Base-by-base conservation (phyloP, 768 basidiomycete genomes). In the Hemileccinum rubropunctum region DNA sequence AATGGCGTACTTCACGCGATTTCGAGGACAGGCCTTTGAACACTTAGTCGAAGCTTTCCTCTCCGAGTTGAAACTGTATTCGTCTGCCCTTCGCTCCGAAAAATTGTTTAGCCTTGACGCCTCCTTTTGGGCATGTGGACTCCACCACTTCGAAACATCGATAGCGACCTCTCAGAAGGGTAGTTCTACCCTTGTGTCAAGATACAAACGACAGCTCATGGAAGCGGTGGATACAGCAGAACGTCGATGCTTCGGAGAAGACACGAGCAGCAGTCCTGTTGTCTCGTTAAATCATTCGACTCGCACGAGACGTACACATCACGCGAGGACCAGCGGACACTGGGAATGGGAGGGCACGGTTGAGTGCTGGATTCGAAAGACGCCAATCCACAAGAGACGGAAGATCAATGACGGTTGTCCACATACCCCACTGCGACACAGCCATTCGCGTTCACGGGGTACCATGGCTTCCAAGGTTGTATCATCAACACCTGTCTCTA, bases 161-260 rank as follows among this genome's bases (percentile, higher is more conserved):
- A 48, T 67, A 36, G 50, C 58, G 18, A 50, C 45, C 27, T 42
- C 59, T 32, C 59, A 63, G 47, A 61, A 61, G 43, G 60, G 48
- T 35, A 46, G 45, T 39, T 54, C 57, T 38, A 37, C 55, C 12
- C 60, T 65, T 35, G 53, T 74, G 40, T 64, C 66, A 45, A 54
- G 57, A 27, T 71, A 74, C 53, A 72, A 73, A n/a, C 61, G 60
- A 27, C 58, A 70, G 42, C 59, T 82, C 15, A 74, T 81, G 46
- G 71, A 71, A 30, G 57, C 62, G 14, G 73, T 80, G 15, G 81
- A 81, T 23, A 71, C 71, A n/a, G 79, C 80, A 11, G 81, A 83
- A 61, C 58, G 64, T 33, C 68, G 71, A 36, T 79, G 76, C 50
- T 78, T 76, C 33, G 74, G 73, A 26, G 45, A 59, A 18, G 47